A percentile compares a stretch with the other conserved stretches of the same genome.
Evolutionary conservation across 306 rosid genomes (phyloP).

Genomic region (Cucurbita maxima): DNA sequence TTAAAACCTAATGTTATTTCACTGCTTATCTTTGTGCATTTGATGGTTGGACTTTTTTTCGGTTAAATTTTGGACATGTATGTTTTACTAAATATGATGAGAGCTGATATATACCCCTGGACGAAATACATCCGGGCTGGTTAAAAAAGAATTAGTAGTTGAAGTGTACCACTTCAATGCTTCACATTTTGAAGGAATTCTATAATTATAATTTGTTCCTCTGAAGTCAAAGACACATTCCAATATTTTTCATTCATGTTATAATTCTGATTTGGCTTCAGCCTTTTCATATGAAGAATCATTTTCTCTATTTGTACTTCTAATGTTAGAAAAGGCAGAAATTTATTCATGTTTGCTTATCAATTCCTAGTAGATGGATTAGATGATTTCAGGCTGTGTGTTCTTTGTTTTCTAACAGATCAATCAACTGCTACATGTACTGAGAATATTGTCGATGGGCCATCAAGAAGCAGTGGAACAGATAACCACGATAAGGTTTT

Average conservation of each 20-base stretch:
- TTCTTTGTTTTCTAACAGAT: constrained; percentile 17
- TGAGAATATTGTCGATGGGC: constrained; percentile 17
- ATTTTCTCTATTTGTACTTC: not conserved
- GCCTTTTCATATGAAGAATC: not conserved
- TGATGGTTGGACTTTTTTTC: not conserved
- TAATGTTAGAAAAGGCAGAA: not conserved
- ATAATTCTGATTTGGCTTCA: not conserved
- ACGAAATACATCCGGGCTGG: not conserved
- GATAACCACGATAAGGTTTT: constrained; percentile 36
- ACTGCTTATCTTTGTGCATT: not conserved
- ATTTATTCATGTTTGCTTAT: not conserved
- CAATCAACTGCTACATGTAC: constrained; percentile 18
- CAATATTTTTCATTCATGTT: not conserved
- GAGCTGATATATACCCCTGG: not conserved
- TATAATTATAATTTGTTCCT: not conserved
- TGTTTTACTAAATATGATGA: not conserved
- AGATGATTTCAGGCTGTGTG: not conserved
- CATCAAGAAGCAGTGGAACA: constrained; percentile 15
- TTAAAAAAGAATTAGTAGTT: not conserved
- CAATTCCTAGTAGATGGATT: not conserved
- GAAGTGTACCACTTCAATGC: not conserved
- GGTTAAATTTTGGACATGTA: not conserved
- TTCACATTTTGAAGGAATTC: not conserved
- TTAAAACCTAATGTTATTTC: not conserved
- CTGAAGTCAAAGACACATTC: not conserved